Evolutionary conservation across 2,329 filamentous ascomycete species (phyloP), one percentile per base, ranked within the genome.

Genomic region (Fusarium acutatum): DNA sequence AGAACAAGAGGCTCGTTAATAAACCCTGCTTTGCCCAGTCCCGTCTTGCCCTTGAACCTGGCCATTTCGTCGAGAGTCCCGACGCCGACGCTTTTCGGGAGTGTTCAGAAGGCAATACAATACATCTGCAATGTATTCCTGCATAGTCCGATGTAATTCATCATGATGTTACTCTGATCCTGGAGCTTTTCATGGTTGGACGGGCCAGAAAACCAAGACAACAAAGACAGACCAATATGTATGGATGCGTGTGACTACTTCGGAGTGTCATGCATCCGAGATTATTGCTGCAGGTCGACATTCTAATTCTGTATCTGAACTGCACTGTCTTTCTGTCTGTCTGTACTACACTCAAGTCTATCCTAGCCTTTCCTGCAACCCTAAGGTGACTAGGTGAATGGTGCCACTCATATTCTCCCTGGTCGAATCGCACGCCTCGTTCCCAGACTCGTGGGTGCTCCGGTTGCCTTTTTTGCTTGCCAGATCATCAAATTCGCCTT

Each of bases 281-380:
- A 78, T 78, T 78, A 64, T 78, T 75, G 73, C 76, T 78, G 76
- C 76, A 78, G 58, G 67, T 75, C 64, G 64, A 72, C 37, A 68
- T 70, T 74, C 62, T 70, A 69, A 72, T 72, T 74, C 60, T 72
- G 64, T 50, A 50, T 50, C 28, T 49, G 46, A 32, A 38, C n/a
- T 43, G 64, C 32, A 53, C 32, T 38, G 56, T 40, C 37, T 22
- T 22, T 38, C 46, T 40, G 26, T 47, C 44, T 28, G 44, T 47
- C 44, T 47, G 41, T 41, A 28, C 47, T 37, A 44, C 56, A 37
- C 38, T 73, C 64, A 54, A 65, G 54, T 62, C 53, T 61, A 65
- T 65, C 73, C 72, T 60, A 57, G 52, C 38, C 46, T 46, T 63
- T 44, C 59, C 68, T 74, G 64, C 68, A 69, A 57, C 47, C 49